Evolutionary conservation across 1,284 basidiomycete species (phyloP), one percentile per base, ranked within the genome.

Genomic region (Moesziomyces globuligerus): DNA sequence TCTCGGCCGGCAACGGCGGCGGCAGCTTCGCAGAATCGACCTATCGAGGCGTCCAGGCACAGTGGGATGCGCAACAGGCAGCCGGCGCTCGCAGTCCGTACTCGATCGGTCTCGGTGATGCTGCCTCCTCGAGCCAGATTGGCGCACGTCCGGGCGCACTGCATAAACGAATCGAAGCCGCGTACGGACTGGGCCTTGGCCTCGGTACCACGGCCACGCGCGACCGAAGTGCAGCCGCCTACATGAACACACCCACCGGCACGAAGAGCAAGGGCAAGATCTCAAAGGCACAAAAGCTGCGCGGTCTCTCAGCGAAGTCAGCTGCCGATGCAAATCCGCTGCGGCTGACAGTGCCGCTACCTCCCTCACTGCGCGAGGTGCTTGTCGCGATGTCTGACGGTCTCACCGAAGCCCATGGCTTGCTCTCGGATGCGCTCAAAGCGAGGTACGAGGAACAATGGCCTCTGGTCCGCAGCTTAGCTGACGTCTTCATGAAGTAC

Each of bases 361-460:
- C 76, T 15, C 48, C 57, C 6, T 71, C 75, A 9, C 54, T 79
- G 29, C 58, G 66, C 4, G 48, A 62, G 29, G 70, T 76, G n/a
- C 73, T 79, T 9, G 51, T 68, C 17, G 59, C 70, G 10, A 58
- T 79, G 28, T 71, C 60, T 3, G 68, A 75, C 3, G 76, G 74
- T 13, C 67, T 79, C 11, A 45, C 74, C 2, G 68, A 74, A 39
- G 75, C 66, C 18, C 77, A 79, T 44, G 59, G 61, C 2, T 36
- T 68, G 11, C 59, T 79, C 1, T 76, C 71, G 4, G 74, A 76
- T 18, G 69, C 75, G n/a, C 62, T 79, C 24, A 75, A 71, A 38
- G 56, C 56, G 11, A 51, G 77, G 23, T 79, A 79, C 57, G 72
- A 79, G 26, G 75, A 75, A 48, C 77, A 79, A 38, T 79, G 74